Conservation (phyloP, 352 stramenopile genomes). For the Pythium volutum region DNA sequence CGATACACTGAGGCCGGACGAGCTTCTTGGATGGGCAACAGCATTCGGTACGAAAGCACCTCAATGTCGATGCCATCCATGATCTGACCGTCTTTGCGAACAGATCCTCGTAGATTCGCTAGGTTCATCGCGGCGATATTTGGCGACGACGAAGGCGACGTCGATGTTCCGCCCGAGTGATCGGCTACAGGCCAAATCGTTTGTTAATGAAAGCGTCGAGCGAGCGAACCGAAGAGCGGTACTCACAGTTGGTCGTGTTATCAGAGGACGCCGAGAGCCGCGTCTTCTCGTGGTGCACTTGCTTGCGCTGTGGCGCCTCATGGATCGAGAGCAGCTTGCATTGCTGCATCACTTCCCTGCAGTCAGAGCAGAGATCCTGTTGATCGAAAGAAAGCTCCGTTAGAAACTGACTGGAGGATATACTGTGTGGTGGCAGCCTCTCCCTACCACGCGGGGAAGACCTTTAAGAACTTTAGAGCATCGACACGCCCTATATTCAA, state of each 20-base stretch:
- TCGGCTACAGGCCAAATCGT: neutral
- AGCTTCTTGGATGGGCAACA: conserved; percentile 49
- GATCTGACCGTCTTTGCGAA: conserved; percentile 32
- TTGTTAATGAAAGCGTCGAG: neutral
- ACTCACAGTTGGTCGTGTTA: conserved; percentile 19
- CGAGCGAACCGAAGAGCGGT: neutral
- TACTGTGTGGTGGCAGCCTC: neutral
- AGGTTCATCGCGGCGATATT: neutral
- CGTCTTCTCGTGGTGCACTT: neutral
- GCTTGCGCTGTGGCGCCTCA: conserved; percentile 14
- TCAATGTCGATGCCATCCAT: conserved; percentile 40
- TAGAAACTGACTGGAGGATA: neutral
- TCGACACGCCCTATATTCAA: conserved; percentile 38
- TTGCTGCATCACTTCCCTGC: conserved; percentile 43
- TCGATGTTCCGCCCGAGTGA: neutral
- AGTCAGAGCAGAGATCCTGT: conserved; percentile 59
- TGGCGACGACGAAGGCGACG: neutral
- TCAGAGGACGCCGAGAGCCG: conserved; percentile 12
- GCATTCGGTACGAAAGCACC: conserved; percentile 54
- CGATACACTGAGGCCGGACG: conserved; percentile 42
- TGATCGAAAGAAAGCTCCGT: no score
- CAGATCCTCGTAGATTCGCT: conserved; percentile 3
- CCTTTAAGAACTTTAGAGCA: conserved; percentile 49
- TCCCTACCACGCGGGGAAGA: conserved; percentile 42
- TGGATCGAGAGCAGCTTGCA: conserved; percentile 45